phyloP scores from a whole-genome alignment of 768 basidiomycete genomes.

The Steccherinum ochraceum region DNA sequence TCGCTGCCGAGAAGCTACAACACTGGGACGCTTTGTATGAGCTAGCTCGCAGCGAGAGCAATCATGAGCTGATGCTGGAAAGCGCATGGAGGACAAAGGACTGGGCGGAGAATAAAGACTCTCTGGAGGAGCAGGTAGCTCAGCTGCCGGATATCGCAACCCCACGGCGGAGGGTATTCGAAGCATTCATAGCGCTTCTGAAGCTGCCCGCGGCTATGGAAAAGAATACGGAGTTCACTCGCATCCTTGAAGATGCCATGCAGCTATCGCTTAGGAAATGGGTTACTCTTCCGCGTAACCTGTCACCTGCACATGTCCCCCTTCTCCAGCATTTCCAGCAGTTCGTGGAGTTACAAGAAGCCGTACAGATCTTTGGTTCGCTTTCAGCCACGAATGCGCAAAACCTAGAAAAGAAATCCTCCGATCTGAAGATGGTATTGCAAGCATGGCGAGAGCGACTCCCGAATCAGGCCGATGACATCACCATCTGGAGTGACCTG shows the following conservation, averaged over 20 bases:
- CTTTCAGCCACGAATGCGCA: slow-evolving; percentile 78
- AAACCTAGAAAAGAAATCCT: slow-evolving; percentile 92
- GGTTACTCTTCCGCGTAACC: slow-evolving; percentile 78
- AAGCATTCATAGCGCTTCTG: slow-evolving; percentile 86
- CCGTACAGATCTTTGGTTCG: slow-evolving; percentile 89
- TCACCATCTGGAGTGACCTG: slow-evolving; percentile 98
- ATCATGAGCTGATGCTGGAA: slow-evolving; percentile 89
- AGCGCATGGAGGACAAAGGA: slow-evolving; percentile 93
- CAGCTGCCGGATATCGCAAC: slow-evolving; percentile 83
- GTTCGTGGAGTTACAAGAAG: slow-evolving; percentile 95
- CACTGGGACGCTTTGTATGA: slow-evolving; percentile 97
- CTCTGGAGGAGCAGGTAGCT: slow-evolving; percentile 74
- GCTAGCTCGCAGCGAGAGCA: slow-evolving; percentile 80
- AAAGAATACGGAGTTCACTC: slow-evolving; percentile 83
- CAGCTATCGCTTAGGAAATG: slow-evolving; percentile 95
- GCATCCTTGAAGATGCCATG: slow-evolving; percentile 90
- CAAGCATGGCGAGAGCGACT: slow-evolving; percentile 96
- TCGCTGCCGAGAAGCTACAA: slow-evolving; percentile 92
- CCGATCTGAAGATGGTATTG: slow-evolving; percentile 92
- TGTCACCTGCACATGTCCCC: slow-evolving; percentile 91
- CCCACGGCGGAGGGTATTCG: slow-evolving; percentile 95
- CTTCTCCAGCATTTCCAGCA: slow-evolving; percentile 97
- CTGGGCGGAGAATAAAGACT: slow-evolving; percentile 79
- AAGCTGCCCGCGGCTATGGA: slow-evolving; percentile 78
- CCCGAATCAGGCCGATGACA: slow-evolving; percentile 94